These are phyloP conservation scores for sorghum (Sorghum bicolor) DNA, from an alignment of 176 grass and related monocot genomes.

Conservation along the genomic window Sorghum_bicolor_NCBIv3 NC_012878.2:58958501-58959000, in stretches of 20 bases:
- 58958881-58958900: slow-evolving; percentile 88
- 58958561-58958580: not conserved
- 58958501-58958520: slow-evolving; percentile 79
- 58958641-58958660: not conserved
- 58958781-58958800: not conserved
- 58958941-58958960: slow-evolving; percentile 78
- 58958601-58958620: not conserved
- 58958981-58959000: slow-evolving; percentile 94
- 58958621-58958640: not conserved
- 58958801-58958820: slow-evolving; percentile 41
- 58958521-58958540: slow-evolving; percentile 49
- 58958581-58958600: not conserved
- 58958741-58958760: not conserved
- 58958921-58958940: slow-evolving; percentile 84
- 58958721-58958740: not conserved
- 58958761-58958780: not conserved
- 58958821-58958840: slow-evolving; percentile 84
- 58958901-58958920: slow-evolving; percentile 88
- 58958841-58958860: slow-evolving; percentile 91
- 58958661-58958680: not conserved
- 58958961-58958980: slow-evolving; percentile 92
- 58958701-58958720: not conserved
- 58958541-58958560: not conserved
- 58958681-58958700: not conserved
- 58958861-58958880: slow-evolving; percentile 92